These are phyloP conservation scores for Peniophora sp. DNA, from an alignment of 1,284 basidiomycete species.

Conservation along the genomic window DNA sequence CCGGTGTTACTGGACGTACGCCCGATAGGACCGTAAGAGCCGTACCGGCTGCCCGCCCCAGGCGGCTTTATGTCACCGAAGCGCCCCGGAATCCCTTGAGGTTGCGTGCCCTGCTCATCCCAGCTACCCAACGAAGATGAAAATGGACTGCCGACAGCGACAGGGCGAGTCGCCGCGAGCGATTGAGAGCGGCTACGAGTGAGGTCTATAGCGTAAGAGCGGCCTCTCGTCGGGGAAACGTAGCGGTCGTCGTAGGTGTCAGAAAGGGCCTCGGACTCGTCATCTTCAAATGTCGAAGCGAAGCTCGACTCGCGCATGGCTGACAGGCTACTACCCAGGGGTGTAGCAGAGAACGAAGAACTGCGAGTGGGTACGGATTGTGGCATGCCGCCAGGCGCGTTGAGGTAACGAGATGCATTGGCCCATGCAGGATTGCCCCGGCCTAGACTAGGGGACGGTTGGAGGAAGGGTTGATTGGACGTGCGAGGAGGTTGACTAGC, in stretches of 20 bases:
- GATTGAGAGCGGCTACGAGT: slow-evolving; percentile 71
- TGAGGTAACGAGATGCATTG: slow-evolving; percentile 32
- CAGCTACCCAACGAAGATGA: slow-evolving; percentile 35
- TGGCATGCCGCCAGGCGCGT: slow-evolving; percentile 22
- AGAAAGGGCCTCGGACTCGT: slow-evolving; percentile 54
- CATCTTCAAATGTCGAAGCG: slow-evolving; percentile 64
- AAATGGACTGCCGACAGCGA: slow-evolving; percentile 34
- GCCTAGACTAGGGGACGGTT: slow-evolving; percentile 38
- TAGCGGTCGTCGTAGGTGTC: slow-evolving; percentile 50
- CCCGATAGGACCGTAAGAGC: slow-evolving; percentile 47
- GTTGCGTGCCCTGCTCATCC: slow-evolving; percentile 43
- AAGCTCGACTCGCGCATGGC: slow-evolving; percentile 56
- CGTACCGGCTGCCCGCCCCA: slow-evolving; percentile 49
- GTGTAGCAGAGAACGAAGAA: slow-evolving; percentile 51
- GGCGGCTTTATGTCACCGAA: slow-evolving; percentile 58
- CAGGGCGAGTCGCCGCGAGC: slow-evolving; percentile 53
- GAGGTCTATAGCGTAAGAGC: slow-evolving; percentile 47
- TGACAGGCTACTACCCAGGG: slow-evolving; percentile 46
- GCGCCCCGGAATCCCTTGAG: slow-evolving; percentile 46
- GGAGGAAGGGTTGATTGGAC: slow-evolving; percentile 42
- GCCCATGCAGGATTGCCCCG: slow-evolving; percentile 34
- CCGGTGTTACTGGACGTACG: slow-evolving; percentile 37
- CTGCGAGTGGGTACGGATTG: slow-evolving; percentile 48
- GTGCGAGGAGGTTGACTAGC: slow-evolving; percentile 60
- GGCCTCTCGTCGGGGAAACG: slow-evolving; percentile 39